A percentile compares a stretch with the other conserved stretches of the same genome.
Conservation (phyloP, 306 rosid species). For the Senna tora region DNA sequence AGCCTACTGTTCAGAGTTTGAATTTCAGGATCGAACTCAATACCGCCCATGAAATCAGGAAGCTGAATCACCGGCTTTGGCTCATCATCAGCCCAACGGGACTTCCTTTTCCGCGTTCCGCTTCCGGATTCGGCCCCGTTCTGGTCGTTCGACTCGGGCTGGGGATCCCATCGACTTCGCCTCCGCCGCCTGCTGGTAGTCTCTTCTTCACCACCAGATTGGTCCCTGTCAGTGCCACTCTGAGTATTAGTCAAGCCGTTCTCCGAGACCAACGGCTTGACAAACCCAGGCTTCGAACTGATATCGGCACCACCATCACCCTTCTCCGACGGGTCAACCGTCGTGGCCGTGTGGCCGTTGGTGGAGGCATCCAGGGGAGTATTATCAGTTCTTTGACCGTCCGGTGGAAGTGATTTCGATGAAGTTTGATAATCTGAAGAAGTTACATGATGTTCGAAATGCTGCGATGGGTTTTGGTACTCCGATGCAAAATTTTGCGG, state of each 20-base stretch:
- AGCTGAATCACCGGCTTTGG: constrained; percentile 88
- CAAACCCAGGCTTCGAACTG: constrained; percentile 35
- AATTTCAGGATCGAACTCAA: constrained; percentile 94
- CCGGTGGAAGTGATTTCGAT: background rate
- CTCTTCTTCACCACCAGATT: constrained; percentile 90
- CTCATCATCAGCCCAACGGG: constrained; percentile 94
- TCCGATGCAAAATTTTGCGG: background rate
- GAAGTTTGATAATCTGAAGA: constrained; percentile 14
- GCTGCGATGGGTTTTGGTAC: constrained; percentile 2
- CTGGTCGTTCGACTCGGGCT: constrained; percentile 75
- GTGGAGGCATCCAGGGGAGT: background rate
- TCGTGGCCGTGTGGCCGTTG: background rate
- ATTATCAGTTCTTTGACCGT: background rate
- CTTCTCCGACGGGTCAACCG: constrained; percentile 24
- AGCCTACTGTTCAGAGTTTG: constrained; percentile 93
- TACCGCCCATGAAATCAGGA: constrained; percentile 97
- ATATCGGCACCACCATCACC: constrained; percentile 2
- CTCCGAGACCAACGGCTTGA: constrained; percentile 61
- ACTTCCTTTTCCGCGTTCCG: constrained; percentile 77
- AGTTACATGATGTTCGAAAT: background rate
- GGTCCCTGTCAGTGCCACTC: constrained; percentile 80
- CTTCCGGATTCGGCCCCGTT: constrained; percentile 59
- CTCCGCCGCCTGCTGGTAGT: constrained; percentile 83
- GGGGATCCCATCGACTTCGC: constrained; percentile 96
- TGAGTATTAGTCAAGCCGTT: constrained; percentile 73